Percentiles rank a stretch among this genome's conserved stretches.
These are phyloP conservation scores for Austroboletus novae-zelandiae DNA, from an alignment of 1,284 basidiomycete genomes.

Conservation along the genomic window DNA sequence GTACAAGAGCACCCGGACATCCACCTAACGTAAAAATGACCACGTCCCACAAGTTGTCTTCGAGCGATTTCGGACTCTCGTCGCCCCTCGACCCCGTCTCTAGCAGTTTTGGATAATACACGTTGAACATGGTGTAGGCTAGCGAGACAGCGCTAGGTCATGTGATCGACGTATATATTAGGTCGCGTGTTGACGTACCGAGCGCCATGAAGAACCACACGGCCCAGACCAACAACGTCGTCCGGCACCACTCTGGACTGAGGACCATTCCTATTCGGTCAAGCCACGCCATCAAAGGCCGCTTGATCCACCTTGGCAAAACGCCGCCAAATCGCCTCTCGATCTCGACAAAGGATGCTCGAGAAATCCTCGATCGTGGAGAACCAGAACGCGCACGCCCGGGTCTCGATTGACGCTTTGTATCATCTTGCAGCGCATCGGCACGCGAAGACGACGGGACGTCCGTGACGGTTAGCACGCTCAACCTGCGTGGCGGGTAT, in stretches of 20 bases:
- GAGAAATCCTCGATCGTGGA: conserved; percentile 16
- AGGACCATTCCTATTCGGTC: conserved; percentile 77
- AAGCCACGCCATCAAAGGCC: conserved; percentile 64
- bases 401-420: conserved; percentile 7
- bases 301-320: conserved; percentile 47
- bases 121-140: conserved; percentile 97
- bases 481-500: conserved; percentile 23
- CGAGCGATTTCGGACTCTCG: conserved; percentile 48
- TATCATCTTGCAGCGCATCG: conserved; percentile 11
- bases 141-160: background rate
- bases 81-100: conserved; percentile 49
- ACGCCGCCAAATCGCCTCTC: conserved; percentile 39
- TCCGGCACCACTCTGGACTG: conserved; percentile 77
- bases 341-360: conserved; percentile 34
- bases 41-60: conserved; percentile 77
- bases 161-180: background rate
- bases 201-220: conserved; percentile 82
- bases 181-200: conserved; percentile 46
- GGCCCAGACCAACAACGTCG: conserved; percentile 83
- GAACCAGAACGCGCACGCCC: conserved; percentile 10
- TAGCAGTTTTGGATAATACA: conserved; percentile 88
- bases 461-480: conserved; percentile 5
- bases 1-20: conserved; percentile 81
- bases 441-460: conserved; percentile 10
- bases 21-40: conserved; percentile 82